Conservation (phyloP, 148 eudicot species). For the Nyssa sinensis region DNA sequence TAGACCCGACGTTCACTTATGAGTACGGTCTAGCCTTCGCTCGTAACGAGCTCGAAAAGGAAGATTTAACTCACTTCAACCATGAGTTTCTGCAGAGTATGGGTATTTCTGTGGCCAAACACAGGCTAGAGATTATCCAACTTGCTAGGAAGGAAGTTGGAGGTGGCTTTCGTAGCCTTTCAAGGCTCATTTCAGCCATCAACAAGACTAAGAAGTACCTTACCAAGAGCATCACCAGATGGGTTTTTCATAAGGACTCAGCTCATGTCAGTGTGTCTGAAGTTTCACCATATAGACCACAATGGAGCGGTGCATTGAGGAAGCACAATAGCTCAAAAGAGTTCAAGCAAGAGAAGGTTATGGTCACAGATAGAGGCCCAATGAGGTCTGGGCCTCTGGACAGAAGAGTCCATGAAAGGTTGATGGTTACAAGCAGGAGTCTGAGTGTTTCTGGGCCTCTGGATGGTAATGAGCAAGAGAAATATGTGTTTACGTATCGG, state of each 20-base stretch:
- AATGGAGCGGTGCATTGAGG: conserved; percentile 23
- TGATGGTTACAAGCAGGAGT: conserved; percentile 18
- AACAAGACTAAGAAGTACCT: conserved; percentile 30
- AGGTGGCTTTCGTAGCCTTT: not conserved
- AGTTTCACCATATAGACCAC: conserved; percentile 12
- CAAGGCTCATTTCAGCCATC: conserved; percentile 22
- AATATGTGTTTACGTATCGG: conserved; percentile 7
- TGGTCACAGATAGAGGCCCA: conserved; percentile 1
- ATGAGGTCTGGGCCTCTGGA: conserved; percentile 44
- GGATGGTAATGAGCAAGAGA: conserved; percentile 26
- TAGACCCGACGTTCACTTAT: conserved; percentile 21
- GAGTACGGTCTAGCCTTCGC: conserved; percentile 32
- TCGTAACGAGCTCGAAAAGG: conserved; percentile 35
- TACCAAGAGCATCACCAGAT: conserved; percentile 17
- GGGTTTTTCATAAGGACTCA: conserved; percentile 8
- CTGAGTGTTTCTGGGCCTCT: conserved; percentile 35
- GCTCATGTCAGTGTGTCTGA: not conserved
- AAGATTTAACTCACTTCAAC: conserved; percentile 34
- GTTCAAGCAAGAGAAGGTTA: conserved; percentile 17
- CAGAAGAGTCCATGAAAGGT: conserved; percentile 20
- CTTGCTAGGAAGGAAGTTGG: conserved; percentile 19
- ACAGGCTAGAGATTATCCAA: conserved; percentile 43
- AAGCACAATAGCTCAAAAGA: conserved; percentile 9
- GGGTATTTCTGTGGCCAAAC: conserved; percentile 39
- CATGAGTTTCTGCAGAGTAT: conserved; percentile 46